Percentiles rank a stretch among this genome's conserved stretches.
Evolutionary conservation across 108 stramenopile species (phyloP).

Genomic region (Nannochloropsis granulata): DNA sequence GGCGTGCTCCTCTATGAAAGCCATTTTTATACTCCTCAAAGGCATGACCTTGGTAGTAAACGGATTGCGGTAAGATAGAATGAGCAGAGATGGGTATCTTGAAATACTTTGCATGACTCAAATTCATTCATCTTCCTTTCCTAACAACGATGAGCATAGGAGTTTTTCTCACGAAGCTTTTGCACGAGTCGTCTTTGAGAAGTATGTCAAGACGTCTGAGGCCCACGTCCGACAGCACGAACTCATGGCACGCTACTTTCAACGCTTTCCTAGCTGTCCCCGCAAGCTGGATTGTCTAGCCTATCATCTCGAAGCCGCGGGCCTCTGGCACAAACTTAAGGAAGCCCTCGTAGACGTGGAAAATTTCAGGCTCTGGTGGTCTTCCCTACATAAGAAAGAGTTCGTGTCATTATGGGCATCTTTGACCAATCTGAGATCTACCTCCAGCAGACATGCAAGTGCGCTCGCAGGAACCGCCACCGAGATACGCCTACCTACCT

Average conservation of each 20-base stretch:
- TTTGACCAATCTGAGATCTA: slow-evolving; percentile 15
- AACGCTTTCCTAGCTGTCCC: slow-evolving; percentile 4
- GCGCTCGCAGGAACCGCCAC: no score
- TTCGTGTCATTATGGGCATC: slow-evolving; percentile 41
- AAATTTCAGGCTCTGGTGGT: slow-evolving; percentile 42
- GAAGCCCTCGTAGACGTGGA: slow-evolving; percentile 38
- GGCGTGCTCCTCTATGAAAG: neutral
- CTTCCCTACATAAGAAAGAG: slow-evolving; percentile 30
- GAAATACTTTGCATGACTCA: no score
- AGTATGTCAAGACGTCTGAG: slow-evolving; percentile 7
- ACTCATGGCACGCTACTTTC: slow-evolving; percentile 17
- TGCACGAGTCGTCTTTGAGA: slow-evolving; percentile 13
- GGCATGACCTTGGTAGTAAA: slow-evolving; percentile 28
- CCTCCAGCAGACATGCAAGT: no score
- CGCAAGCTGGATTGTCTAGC: slow-evolving; percentile 38
- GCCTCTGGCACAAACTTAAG: slow-evolving; percentile 39
- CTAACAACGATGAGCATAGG: neutral
- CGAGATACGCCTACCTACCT: no score
- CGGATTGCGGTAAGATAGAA: neutral
- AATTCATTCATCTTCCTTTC: neutral
- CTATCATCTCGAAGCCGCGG: slow-evolving; percentile 39
- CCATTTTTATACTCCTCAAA: slow-evolving; percentile 1
- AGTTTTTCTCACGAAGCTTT: slow-evolving; percentile 26
- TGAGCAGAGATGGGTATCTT: neutral
- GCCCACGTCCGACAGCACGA: slow-evolving; percentile 16